These are phyloP conservation scores for Aspergillus proliferans DNA, from an alignment of 2,329 filamentous ascomycete genomes.

Conservation along the genomic window DNA sequence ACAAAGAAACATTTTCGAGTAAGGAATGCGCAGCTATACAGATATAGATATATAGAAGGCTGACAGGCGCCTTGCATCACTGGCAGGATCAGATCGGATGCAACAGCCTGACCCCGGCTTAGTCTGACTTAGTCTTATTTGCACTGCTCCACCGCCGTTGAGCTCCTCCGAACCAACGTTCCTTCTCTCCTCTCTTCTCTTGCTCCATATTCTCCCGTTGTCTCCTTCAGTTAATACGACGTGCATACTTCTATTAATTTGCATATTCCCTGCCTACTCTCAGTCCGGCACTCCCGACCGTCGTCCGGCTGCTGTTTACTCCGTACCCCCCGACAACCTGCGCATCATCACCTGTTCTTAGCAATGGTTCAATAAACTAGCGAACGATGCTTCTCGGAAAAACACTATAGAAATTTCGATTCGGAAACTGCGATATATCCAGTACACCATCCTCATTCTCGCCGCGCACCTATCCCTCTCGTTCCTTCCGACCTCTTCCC, in stretches of 20 bases:
- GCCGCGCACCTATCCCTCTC: neutral
- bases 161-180: too few relatives aligned
- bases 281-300: neutral
- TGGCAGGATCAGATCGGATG: too few relatives aligned
- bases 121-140: too few relatives aligned
- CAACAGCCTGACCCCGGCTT: too few relatives aligned
- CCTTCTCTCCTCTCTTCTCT: conserved; percentile 1
- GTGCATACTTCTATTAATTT: neutral
- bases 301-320: neutral
- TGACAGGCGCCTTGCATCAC: too few relatives aligned
- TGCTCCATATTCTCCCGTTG: too few relatives aligned
- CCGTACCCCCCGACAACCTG: conserved; percentile 4
- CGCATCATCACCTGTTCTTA: conserved; percentile 13
- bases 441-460: conserved; percentile 1
- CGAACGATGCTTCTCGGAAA: conserved; percentile 13
- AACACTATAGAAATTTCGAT: conserved; percentile 18
- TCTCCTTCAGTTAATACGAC: neutral
- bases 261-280: neutral
- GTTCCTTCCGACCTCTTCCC: neutral
- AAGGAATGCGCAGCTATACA: too few relatives aligned
- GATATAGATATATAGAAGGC: too few relatives aligned
- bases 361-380: conserved; percentile 25
- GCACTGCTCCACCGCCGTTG: too few relatives aligned
- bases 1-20: too few relatives aligned
- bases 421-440: conserved; percentile 9